Evolutionary conservation across 1,284 basidiomycete genomes (phyloP), one percentile per base, ranked within the genome.

Genomic region (Butyriboletus regius): DNA sequence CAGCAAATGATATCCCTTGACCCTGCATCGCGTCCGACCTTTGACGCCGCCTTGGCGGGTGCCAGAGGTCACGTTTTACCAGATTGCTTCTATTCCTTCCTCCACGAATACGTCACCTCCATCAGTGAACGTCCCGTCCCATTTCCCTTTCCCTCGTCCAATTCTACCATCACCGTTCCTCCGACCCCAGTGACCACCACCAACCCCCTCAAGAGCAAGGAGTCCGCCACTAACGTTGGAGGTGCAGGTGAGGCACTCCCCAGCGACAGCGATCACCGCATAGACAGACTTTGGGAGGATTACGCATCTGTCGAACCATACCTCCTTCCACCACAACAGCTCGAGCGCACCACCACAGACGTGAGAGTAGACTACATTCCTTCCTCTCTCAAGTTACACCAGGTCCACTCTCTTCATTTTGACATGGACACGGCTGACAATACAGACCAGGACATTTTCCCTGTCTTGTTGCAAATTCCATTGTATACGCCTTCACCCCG

Each of bases 61-160:
- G 85, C 83, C n/a, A 79, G 88, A 35, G 87, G 83, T 0, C 78
- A 75, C 3, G 83, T 92, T 34, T 91, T 98, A 57, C 93, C 95
- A 0, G 88, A 94, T 60, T 83, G 82, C 33, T 97, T 98, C 67
- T 96, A 96, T 68, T 87, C 90, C 5, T 97, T 95, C 68, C 75
- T 98, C 18, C 88, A 95, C 67, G 88, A 88, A 55, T 97, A 96
- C 58, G 79, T 91, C 42, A 78, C 84, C 0, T 84, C 90, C 2
- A 74, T 91, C 55, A 88, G 88, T 64, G 85, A 91, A 56, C 74
- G 83, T 13, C 72, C 81, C 3, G 60, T 73, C 9, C 66, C 71
- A 1, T 68, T 72, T 6, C 70, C 76, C 1, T 75, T 77, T 56
- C 59, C 72, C 4, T 63, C 69, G 6, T 63, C 74, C 5, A 63